phyloP scores from a whole-genome alignment of 2,329 filamentous ascomycete species.

The Neocucurbitaria cava region DNA sequence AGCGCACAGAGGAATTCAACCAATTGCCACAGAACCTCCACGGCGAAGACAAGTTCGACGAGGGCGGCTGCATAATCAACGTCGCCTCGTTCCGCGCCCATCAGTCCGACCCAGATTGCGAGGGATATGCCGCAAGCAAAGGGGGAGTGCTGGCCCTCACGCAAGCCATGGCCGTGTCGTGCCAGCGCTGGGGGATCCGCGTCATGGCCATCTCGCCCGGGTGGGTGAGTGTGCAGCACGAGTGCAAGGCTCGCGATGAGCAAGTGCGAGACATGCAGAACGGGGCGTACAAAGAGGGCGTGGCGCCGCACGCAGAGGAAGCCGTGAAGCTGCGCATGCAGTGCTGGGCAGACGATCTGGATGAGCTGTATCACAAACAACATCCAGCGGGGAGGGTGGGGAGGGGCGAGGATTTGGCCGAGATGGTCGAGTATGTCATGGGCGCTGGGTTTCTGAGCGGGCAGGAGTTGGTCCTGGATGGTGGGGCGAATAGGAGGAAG shows the following conservation, averaged over 20 bases:
- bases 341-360: slow-evolving; percentile 56
- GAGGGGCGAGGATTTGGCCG: slow-evolving; percentile 56
- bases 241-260: slow-evolving; percentile 51
- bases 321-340: slow-evolving; percentile 19
- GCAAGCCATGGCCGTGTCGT: slow-evolving; percentile 56
- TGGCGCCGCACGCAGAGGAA: slow-evolving; percentile 24
- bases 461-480: slow-evolving; percentile 29
- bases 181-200: slow-evolving; percentile 52
- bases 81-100: slow-evolving; percentile 59
- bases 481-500: slow-evolving; percentile 32
- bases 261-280: slow-evolving; percentile 34
- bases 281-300: slow-evolving; percentile 20
- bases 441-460: slow-evolving; percentile 52
- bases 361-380: slow-evolving; percentile 55
- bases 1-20: slow-evolving; percentile 28
- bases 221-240: slow-evolving; percentile 58
- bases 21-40: slow-evolving; percentile 26
- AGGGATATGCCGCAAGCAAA: slow-evolving; percentile 59
- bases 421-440: slow-evolving; percentile 51
- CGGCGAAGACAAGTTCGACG: slow-evolving; percentile 28
- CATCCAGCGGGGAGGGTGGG: slow-evolving; percentile 59
- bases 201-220: slow-evolving; percentile 59
- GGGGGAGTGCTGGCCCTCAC: slow-evolving; percentile 58
- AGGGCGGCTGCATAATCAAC: slow-evolving; percentile 49
- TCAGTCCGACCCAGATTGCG: slow-evolving; percentile 58